phyloP scores from a whole-genome alignment of 2,329 filamentous ascomycete genomes.

The Xylaria sp. region DNA sequence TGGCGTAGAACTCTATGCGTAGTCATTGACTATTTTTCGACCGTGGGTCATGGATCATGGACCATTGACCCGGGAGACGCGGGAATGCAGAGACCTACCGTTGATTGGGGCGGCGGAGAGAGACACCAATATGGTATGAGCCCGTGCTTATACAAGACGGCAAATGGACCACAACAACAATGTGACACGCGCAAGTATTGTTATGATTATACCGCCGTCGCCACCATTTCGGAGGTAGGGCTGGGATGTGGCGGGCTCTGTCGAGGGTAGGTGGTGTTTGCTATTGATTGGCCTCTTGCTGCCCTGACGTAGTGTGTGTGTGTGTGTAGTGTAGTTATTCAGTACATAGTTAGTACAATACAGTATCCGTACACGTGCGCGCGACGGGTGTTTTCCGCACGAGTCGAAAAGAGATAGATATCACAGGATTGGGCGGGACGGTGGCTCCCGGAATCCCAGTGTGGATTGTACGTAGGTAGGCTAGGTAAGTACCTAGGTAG shows the following conservation, averaged over 20 bases:
- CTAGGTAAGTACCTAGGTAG: neutral
- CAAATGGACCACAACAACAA: neutral
- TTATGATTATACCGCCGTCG: conserved; percentile 10
- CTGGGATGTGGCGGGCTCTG: neutral
- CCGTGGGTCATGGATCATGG: neutral
- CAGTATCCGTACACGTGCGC: too few species aligned
- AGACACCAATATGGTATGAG: neutral
- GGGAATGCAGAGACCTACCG: neutral
- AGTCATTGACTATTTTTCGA: neutral
- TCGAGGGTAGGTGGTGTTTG: too few species aligned
- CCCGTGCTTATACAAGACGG: neutral
- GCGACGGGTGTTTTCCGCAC: too few species aligned
- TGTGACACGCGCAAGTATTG: too few species aligned
- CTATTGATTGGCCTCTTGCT: too few species aligned
- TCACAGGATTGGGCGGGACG: too few species aligned
- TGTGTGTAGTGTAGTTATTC: too few species aligned
- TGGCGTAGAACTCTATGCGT: neutral
- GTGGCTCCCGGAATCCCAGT: neutral
- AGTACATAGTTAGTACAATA: too few species aligned
- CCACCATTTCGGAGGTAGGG: conserved; percentile 28
- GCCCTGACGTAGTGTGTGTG: too few species aligned
- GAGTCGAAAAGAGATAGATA: too few species aligned
- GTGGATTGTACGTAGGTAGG: neutral
- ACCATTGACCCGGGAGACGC: too few species aligned
- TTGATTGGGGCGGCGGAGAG: conserved; percentile 11